Conservation (phyloP, 2,329 filamentous ascomycete genomes). For the Xylariaceae sp. region DNA sequence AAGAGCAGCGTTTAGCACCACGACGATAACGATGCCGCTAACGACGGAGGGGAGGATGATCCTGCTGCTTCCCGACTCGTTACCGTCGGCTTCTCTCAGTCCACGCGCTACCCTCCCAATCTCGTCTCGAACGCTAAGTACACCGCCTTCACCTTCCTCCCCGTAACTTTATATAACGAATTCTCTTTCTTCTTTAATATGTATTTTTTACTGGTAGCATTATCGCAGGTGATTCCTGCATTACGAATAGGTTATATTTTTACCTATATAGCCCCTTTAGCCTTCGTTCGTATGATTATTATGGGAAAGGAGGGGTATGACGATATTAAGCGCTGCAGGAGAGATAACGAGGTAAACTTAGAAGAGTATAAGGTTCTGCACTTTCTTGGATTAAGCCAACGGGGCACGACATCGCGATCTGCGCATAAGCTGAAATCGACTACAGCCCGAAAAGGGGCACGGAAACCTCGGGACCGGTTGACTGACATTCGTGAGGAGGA, state of each 20-base stretch:
- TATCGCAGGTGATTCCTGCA: slow-evolving; percentile 86
- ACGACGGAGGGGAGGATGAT: slow-evolving; percentile 48
- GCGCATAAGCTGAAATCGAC: slow-evolving; percentile 41
- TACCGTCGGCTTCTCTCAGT: slow-evolving; percentile 65
- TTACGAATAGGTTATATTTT: slow-evolving; percentile 89
- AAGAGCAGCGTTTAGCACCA: slow-evolving; percentile 22
- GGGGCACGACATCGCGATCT: slow-evolving; percentile 26
- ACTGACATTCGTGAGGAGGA: slow-evolving; percentile 67
- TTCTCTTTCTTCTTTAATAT: slow-evolving; percentile 99
- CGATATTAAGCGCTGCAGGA: slow-evolving; percentile 75
- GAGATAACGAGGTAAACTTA: slow-evolving; percentile 91
- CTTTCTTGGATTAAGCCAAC: slow-evolving; percentile 52
- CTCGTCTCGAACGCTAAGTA: slow-evolving; percentile 96
- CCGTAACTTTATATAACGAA: slow-evolving; percentile 92
- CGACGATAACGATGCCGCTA: slow-evolving; percentile 41
- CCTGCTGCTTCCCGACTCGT: slow-evolving; percentile 67
- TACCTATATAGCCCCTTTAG: slow-evolving; percentile 87
- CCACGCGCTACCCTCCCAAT: slow-evolving; percentile 77
- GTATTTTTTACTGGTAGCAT: slow-evolving; percentile 91
- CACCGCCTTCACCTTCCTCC: slow-evolving; percentile 88
- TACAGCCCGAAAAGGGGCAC: slow-evolving; percentile 29
- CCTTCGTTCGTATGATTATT: slow-evolving; percentile 86
- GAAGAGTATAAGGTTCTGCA: slow-evolving; percentile 75
- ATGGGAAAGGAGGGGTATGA: slow-evolving; percentile 94
- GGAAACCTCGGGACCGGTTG: slow-evolving; percentile 35